Conservation (phyloP, 2,329 filamentous ascomycete genomes). For the Trichoderma lentiforme region DNA sequence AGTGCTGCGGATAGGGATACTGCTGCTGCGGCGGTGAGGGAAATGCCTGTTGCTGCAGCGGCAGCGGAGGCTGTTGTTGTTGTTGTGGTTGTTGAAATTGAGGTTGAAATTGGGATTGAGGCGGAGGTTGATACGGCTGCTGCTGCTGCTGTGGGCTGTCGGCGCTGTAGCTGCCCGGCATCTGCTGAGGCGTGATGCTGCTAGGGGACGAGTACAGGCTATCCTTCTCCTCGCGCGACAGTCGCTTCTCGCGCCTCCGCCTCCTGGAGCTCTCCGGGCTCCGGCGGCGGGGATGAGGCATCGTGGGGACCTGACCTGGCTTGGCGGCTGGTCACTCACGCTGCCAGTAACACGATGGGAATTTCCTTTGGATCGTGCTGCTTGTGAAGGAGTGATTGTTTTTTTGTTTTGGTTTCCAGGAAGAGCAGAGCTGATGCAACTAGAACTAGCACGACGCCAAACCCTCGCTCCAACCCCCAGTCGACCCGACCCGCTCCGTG, state of each 20-base stretch:
- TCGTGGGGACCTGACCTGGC: slow-evolving; percentile 39
- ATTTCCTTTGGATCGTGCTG: neutral
- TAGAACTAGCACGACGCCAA: slow-evolving; percentile 10
- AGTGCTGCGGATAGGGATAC: slow-evolving; percentile 2
- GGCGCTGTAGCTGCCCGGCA: slow-evolving; percentile 11
- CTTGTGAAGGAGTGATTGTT: slow-evolving; percentile 11
- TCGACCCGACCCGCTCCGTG: slow-evolving; percentile 13
- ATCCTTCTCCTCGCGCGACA: slow-evolving; percentile 31
- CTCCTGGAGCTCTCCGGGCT: slow-evolving; percentile 55
- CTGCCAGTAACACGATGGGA: neutral
- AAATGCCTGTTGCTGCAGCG: slow-evolving; percentile 19
- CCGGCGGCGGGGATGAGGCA: slow-evolving; percentile 54
- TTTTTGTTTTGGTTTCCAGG: slow-evolving; percentile 16
- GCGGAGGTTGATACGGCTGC: slow-evolving; percentile 4
- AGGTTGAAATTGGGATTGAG: slow-evolving; percentile 21
- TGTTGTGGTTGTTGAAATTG: neutral
- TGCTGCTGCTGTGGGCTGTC: slow-evolving; percentile 16
- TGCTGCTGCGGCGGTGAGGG: slow-evolving; percentile 23
- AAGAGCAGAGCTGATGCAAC: slow-evolving; percentile 9
- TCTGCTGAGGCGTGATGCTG: slow-evolving; percentile 19
- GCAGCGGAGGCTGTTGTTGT: neutral
- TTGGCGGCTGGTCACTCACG: neutral
- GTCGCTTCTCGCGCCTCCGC: slow-evolving; percentile 39
- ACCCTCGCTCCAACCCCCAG: slow-evolving; percentile 7
- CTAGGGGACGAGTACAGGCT: slow-evolving; percentile 21